Evolutionary conservation across 1,139 yeast genomes (phyloP), one percentile per base, ranked within the genome.

Genomic region (Pichia sp.): DNA sequence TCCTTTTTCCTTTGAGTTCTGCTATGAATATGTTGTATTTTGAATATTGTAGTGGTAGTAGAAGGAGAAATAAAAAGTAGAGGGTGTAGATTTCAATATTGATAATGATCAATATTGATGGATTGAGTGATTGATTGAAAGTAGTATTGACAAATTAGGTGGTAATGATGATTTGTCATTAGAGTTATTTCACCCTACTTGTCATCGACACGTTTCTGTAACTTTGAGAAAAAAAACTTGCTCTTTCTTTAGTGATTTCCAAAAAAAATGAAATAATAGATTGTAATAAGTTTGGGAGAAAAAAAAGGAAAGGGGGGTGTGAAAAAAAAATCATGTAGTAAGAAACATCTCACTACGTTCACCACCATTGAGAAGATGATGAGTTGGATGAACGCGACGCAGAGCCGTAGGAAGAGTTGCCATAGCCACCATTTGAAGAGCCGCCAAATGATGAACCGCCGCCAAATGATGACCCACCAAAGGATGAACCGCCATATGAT

Each of bases 341-440:
- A 43, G 48, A 19, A 11, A 41, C 45, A 19, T 29, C 13, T 16
- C 40, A 11, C 15, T 15, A 36, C 7, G 15, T 23, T 61, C 54
- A 61, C 64, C 64, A 62, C 65, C 65, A 62, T 57, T 61, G 62
- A 30, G 62, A 54, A 7, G 63, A 57, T 15, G 62, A 57, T 2
- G 56, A 55, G 43, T 54, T 49, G 26, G 58, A 52, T 23, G 59
- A 47, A 46, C 53, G 54, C 47, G 62, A 54, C 31, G 63, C 23
- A 19, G 23, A n/a, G n/a, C n/a, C 44, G 13, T 41, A 41, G n/a
- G n/a, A n/a, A 19, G n/a, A 19, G 23, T 8, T 10, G 16, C 45
- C n/a, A 26, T 15, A 8, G 11, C 45, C 23, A 19, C 23, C 45
- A 19, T 19, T 19, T 19, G 23, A 19, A 19, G 23, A 19, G 16